Base-by-base conservation (phyloP, 768 basidiomycete genomes). In the Pleurotus giganteus region DNA sequence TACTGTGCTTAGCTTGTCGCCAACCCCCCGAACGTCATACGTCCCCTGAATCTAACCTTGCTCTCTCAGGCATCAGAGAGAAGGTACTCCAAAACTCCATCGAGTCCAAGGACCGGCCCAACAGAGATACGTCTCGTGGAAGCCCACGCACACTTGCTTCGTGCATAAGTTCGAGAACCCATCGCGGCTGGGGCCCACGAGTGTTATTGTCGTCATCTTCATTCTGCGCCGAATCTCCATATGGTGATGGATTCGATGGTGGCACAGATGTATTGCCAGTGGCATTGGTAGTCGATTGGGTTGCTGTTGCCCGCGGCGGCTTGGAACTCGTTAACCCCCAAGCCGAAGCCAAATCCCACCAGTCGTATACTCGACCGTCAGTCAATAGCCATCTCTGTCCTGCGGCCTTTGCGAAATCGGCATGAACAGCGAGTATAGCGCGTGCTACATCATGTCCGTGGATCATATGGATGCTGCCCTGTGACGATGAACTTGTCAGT, bases 331-430 rank as follows among this genome's bases (percentile, higher is more conserved):
- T 11, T 66, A 55, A 0, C 77, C 49, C 80, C 83, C 83, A 85
- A 2, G 79, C 76, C 4, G 77, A 76, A 1, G 79, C 81, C 3
- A 85, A 69, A 59, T 85, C 82, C 83, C 83, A 86, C 84, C 84
- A 86, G 63, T 87, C 85, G 61, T 85, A 83, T 34, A 83, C 75
- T 5, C 80, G 74, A 17, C 71, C 71, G 57, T 84, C 81, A 2
- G 78, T 81, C 29, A 84, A 63, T 3, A 84, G 61, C 82, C 82
- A 84, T 4, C 83, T 74, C 61, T 83, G 73, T 0, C 81, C 82
- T 3, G 65, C 58, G 1, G 81, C 77, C 41, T 71, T 73, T 26
- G 57, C 49, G 47, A 79, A 78, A 26, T 78, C 57, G 9, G 60
- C 59, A 59, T 80, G 80, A 1, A 86, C 74, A n/a, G 83, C 83